Evolutionary conservation across 2,329 filamentous ascomycete genomes (phyloP).

Genomic region (Dactylonectria macrodidyma): DNA sequence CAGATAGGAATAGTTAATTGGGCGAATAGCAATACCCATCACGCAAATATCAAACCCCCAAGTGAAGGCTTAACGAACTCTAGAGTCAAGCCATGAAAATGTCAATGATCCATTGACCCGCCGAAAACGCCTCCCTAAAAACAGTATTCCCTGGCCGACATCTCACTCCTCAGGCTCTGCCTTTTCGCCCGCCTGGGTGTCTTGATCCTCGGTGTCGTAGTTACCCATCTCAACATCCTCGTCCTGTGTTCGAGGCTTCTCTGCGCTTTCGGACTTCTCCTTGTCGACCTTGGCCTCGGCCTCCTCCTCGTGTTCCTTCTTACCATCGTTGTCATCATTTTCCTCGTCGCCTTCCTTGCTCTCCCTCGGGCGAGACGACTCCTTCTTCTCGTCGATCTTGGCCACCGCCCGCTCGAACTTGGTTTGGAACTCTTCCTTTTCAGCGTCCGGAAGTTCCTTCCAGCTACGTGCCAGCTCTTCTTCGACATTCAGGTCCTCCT

Average conservation of each 20-base stretch:
- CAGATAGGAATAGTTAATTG: no score
- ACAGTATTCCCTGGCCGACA: slow-evolving; percentile 31
- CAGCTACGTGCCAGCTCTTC: slow-evolving; percentile 69
- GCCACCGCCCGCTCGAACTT: slow-evolving; percentile 49
- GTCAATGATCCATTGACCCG: slow-evolving; percentile 37
- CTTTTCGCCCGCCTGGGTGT: slow-evolving; percentile 54
- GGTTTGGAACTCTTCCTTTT: slow-evolving; percentile 65
- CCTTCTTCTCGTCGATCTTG: slow-evolving; percentile 48
- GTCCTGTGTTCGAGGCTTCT: slow-evolving; percentile 56
- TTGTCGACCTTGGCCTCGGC: slow-evolving; percentile 53
- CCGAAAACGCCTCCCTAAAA: slow-evolving; percentile 44
- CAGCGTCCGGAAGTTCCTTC: slow-evolving; percentile 66
- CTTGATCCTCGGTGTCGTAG: slow-evolving; percentile 61
- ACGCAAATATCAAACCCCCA: slow-evolving; percentile 26
- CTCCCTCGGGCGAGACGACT: slow-evolving; percentile 32
- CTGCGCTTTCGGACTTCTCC: slow-evolving; percentile 44
- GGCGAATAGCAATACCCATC: no score
- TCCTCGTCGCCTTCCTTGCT: slow-evolving; percentile 48
- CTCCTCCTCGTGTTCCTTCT: slow-evolving; percentile 35
- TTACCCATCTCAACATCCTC: slow-evolving; percentile 66
- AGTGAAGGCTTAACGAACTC: slow-evolving; percentile 33
- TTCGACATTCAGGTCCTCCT: slow-evolving; percentile 59
- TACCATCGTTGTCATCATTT: slow-evolving; percentile 49
- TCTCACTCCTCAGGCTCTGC: slow-evolving; percentile 43
- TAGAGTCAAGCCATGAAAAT: slow-evolving; percentile 30